Evolutionary conservation across 306 rosid genomes (phyloP), one percentile per base, ranked within the genome.

Genomic region (Lagenaria siceraria): DNA sequence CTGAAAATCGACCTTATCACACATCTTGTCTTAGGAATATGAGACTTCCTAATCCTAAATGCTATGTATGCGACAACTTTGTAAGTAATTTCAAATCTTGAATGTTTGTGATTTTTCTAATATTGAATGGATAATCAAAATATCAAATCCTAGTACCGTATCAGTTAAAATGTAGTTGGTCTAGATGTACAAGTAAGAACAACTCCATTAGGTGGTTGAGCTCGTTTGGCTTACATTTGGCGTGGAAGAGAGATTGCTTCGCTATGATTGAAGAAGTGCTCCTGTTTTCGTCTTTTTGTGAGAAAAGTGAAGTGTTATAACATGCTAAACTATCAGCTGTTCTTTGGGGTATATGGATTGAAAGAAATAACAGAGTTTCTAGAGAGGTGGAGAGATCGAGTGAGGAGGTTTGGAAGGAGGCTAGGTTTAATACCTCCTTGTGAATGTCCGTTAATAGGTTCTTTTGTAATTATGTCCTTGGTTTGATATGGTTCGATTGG

Each of bases 31-130:
- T 86, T 74, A 90, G 87, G 82, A 93, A 88, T 86, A 82, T 82
- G 83, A 83, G 86, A 83, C 96, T 88, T 83, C 92, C 90, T 24
- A 88, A 89, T 83, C 92, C 90, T 24, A 88, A 75, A 85, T 96
- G 99, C 79, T 92, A 96, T 86, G 94, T 96, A 79, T 96, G 99
- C 84, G 88, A 64, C 70, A 90, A 63, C 84, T 92, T 86, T 60
- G 99, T 96, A 84, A 89, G 99, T 84, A 58, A 81, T 25, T 71
- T 54, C 9, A 18, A 33, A 19, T 33, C 35, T 49, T 31, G 6
- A 18, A 25, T 48, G 59, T 1, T 27, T 49, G 3, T 42, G 24
- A 36, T 35, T 0, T 68, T 56, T 70, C 15, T 49, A 27, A 25
- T 5, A 33, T 21, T 17, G 42, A 56, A 3, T 14, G 2, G 4